Conservation (phyloP, 768 basidiomycete species). For the Hortiboletus campestris region DNA sequence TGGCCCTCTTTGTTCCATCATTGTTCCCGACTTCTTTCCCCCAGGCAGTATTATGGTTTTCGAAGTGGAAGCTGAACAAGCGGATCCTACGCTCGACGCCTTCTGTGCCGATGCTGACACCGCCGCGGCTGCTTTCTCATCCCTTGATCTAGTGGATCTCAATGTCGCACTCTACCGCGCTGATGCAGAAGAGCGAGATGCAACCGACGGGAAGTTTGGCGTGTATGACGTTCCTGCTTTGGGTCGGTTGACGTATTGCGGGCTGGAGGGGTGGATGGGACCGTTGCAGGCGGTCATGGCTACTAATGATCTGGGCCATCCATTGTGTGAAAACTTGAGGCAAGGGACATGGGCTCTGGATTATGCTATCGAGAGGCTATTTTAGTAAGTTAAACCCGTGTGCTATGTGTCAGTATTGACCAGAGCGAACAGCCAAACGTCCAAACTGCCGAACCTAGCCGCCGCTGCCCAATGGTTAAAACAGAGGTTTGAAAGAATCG, state of each 20-base stretch:
- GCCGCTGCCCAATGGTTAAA: slow-evolving; percentile 81
- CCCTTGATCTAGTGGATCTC: slow-evolving; percentile 81
- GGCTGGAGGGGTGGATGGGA: slow-evolving; percentile 97
- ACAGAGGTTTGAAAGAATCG: slow-evolving; percentile 83
- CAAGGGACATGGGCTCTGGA: slow-evolving; percentile 92
- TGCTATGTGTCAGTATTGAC: slow-evolving; percentile 13
- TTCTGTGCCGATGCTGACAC: slow-evolving; percentile 72
- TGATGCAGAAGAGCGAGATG: slow-evolving; percentile 90
- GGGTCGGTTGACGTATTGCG: slow-evolving; percentile 84
- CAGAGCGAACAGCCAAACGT: slow-evolving; percentile 47
- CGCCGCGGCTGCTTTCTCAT: slow-evolving; percentile 68
- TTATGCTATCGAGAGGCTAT: slow-evolving; percentile 71
- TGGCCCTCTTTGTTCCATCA: slow-evolving; percentile 73
- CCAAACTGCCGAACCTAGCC: slow-evolving; percentile 62
- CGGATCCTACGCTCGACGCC: slow-evolving; percentile 67
- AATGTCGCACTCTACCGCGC: slow-evolving; percentile 85
- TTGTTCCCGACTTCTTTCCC: slow-evolving; percentile 88
- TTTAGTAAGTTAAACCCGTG: slow-evolving; percentile 49
- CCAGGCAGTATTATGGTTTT: slow-evolving; percentile 95
- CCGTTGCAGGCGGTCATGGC: slow-evolving; percentile 79
- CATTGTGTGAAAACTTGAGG: slow-evolving; percentile 83
- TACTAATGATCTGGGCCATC: slow-evolving; percentile 91
- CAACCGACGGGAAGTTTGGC: slow-evolving; percentile 77
- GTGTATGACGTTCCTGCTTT: slow-evolving; percentile 76
- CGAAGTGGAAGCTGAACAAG: slow-evolving; percentile 75